These are phyloP conservation scores for Corylus heterophylla DNA, from an alignment of 306 rosid genomes.

Conservation along the genomic window DNA sequence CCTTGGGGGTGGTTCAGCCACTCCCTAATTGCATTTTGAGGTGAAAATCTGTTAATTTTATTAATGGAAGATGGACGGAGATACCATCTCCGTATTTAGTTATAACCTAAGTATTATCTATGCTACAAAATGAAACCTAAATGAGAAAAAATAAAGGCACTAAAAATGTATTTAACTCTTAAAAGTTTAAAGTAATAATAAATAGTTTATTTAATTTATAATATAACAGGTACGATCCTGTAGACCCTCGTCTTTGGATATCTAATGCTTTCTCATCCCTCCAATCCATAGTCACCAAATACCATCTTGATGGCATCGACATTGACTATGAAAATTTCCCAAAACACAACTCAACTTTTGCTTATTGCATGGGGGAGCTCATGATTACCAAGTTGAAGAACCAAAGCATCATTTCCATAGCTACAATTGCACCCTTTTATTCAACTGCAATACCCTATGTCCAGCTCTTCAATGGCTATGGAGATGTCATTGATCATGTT, in stretches of 20 bases:
- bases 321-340: constrained; percentile 56
- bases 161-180: too few relatives aligned
- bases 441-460: constrained; percentile 36
- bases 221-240: constrained; percentile 19
- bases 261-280: constrained; percentile 53
- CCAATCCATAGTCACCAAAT: constrained; percentile 19
- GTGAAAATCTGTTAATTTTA: too few relatives aligned
- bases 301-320: constrained; percentile 59
- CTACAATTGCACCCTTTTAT: constrained; percentile 57
- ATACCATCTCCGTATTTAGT: too few relatives aligned
- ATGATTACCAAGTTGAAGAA: constrained; percentile 49
- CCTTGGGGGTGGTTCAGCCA: too few relatives aligned
- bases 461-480: constrained; percentile 38
- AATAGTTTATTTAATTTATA: too few relatives aligned
- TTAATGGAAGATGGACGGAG: too few relatives aligned
- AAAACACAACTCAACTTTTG: constrained; percentile 29
- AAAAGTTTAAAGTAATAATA: too few relatives aligned
- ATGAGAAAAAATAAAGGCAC: too few relatives aligned
- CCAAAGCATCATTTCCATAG: constrained; percentile 41
- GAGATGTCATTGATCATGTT: constrained; percentile 44
- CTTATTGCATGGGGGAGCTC: constrained; percentile 57
- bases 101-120: too few relatives aligned
- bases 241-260: constrained; percentile 43
- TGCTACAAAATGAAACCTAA: too few relatives aligned
- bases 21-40: too few relatives aligned